Evolutionary conservation across 805 yeast species (phyloP).

Genomic region (Candida vartiovaarae): DNA sequence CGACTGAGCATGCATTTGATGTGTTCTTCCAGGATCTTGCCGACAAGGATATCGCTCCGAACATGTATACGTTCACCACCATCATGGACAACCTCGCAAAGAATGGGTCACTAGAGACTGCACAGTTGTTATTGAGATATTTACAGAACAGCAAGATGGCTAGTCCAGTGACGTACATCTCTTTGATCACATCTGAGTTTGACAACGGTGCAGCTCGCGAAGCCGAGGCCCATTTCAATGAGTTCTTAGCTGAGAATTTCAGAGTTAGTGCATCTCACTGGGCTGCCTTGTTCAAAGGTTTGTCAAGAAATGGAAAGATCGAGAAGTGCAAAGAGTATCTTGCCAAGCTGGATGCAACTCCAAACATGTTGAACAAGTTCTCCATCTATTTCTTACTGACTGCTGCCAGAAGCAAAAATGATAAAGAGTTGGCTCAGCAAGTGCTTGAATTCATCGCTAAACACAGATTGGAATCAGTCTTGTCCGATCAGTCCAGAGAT

Average conservation of each 20-base stretch:
- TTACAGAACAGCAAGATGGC: constrained; percentile 30
- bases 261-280: constrained; percentile 11
- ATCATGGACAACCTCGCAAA: constrained; percentile 48
- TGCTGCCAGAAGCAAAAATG: constrained; percentile 10
- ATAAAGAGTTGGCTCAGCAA: constrained; percentile 16
- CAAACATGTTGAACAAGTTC: constrained; percentile 10
- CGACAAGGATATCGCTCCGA: constrained; percentile 30
- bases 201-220: constrained; percentile 32
- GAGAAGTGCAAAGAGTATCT: constrained; percentile 16
- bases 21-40: constrained; percentile 36
- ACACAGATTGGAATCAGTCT: neutral
- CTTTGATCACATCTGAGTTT: constrained; percentile 42
- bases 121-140: constrained; percentile 39
- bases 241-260: constrained; percentile 27
- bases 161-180: constrained; percentile 34
- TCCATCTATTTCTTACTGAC: constrained; percentile 16
- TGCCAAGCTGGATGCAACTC: constrained; percentile 2
- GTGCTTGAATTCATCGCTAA: constrained; percentile 10
- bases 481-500: constrained; percentile 5
- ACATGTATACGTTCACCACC: constrained; percentile 41
- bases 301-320: constrained; percentile 7
- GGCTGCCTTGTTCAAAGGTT: constrained; percentile 23
- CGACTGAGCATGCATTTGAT: constrained; percentile 32
- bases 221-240: constrained; percentile 28
- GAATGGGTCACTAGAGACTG: constrained; percentile 43